A percentile compares a stretch with the other conserved stretches of the same genome.
phyloP scores from a whole-genome alignment of 345 rosid genomes.

The Microthlaspi erraticum region DNA sequence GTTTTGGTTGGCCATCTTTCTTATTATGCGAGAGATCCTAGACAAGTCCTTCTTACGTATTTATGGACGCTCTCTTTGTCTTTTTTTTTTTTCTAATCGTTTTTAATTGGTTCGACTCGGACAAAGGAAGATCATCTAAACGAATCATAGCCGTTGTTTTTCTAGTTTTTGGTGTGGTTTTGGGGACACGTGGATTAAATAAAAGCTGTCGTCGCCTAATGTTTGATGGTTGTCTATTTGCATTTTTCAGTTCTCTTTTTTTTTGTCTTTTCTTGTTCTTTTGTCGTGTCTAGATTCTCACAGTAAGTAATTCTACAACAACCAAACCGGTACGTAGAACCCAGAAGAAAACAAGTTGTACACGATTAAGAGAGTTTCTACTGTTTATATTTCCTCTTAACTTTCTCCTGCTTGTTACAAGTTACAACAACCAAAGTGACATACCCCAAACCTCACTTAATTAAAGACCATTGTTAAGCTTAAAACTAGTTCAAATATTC shows the following conservation, averaged over 20 bases:
- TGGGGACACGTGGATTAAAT: slow-evolving; percentile 9
- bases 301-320: too few relatives aligned
- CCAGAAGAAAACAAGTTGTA: too few relatives aligned
- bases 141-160: slow-evolving; percentile 36
- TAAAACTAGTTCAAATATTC: too few relatives aligned
- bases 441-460: too few relatives aligned
- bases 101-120: slow-evolving; percentile 20
- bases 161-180: slow-evolving; percentile 1
- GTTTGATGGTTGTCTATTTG: slow-evolving; percentile 27
- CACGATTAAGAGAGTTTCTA: too few relatives aligned
- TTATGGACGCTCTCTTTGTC: slow-evolving; percentile 27
- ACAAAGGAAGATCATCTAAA: slow-evolving; percentile 42
- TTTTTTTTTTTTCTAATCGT: not conserved
- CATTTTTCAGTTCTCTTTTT: not conserved
- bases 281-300: not conserved
- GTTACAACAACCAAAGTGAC: too few relatives aligned
- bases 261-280: not conserved
- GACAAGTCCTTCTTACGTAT: slow-evolving; percentile 30
- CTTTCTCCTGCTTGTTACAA: too few relatives aligned
- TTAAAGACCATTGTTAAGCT: too few relatives aligned
- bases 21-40: slow-evolving; percentile 22
- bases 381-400: too few relatives aligned
- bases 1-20: slow-evolving; percentile 46
- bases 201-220: slow-evolving; percentile 26
- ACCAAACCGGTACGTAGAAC: too few relatives aligned